Conservation (phyloP, 176 grass and related monocot genomes). For the Thalia dealbata region DNA sequence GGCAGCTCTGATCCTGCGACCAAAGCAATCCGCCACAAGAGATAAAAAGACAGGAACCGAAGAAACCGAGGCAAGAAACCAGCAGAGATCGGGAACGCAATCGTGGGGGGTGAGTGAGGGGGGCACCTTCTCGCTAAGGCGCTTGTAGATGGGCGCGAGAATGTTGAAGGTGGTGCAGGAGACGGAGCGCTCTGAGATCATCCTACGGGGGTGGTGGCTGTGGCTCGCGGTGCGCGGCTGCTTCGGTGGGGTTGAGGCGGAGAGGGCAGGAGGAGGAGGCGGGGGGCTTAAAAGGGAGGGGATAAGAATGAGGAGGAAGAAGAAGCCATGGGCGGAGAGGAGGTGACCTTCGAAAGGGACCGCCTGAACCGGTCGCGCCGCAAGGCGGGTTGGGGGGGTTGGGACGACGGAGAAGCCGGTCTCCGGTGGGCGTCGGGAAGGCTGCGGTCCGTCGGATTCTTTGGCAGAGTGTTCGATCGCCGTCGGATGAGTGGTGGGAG, state of each 20-base stretch:
- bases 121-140: constrained; percentile 31
- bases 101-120: too few relatives aligned
- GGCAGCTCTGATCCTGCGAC: constrained; percentile 40
- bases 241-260: background rate
- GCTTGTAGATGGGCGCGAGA: constrained; percentile 49
- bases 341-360: background rate
- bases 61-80: background rate
- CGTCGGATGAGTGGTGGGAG: background rate
- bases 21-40: background rate
- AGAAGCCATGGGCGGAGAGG: background rate
- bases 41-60: background rate
- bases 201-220: background rate
- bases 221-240: background rate
- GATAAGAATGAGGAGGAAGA: background rate
- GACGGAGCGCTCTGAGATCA: constrained; percentile 9
- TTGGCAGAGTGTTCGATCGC: background rate
- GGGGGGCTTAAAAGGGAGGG: background rate
- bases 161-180: constrained; percentile 65
- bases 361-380: background rate
- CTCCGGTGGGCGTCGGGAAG: background rate
- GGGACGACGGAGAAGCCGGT: background rate
- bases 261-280: background rate
- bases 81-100: background rate
- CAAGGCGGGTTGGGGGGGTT: background rate
- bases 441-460: background rate